Base-by-base conservation (phyloP, 2,329 filamentous ascomycete species). In the Fusarium brachygibbosum region DNA sequence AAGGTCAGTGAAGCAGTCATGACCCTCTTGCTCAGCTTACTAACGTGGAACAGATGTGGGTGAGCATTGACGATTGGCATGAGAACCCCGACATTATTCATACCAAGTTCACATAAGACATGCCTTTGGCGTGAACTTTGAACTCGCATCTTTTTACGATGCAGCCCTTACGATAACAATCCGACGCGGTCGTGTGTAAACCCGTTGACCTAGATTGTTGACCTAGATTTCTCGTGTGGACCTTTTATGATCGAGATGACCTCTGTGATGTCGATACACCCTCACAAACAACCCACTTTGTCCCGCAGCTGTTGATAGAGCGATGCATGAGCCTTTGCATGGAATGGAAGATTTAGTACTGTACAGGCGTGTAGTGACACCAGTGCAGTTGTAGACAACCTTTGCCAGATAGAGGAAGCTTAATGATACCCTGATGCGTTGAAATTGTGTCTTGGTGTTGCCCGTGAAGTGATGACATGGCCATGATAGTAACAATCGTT, bases 21-120 rank as follows among this genome's bases (percentile, higher is more conserved):
- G 9, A 12, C 29, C 8, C 4, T 31, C 11, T 23, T 25, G 3
- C 10, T 45, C 28, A 34, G 6, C 23, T 17, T 48, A 46, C 74
- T 76, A 54, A 76, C 58, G 41, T 45, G 16, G 37, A 56, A 53
- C 79, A 97, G 95, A 99, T 99, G 96, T 98, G 96, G 94, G 96
- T 99, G 77, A 97, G 94, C 82, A 95, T 97, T 78, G 96, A 98
- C 78, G 96, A 99, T 85, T 99, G 96, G 96, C 96, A 99, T 80
- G 96, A 99, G 86, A 97, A 99, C 79, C 96, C 96, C 19, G 95
- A 99, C 78, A 96, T 99, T 76, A 98, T 99, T 78, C 95, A 98
- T 82, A 96, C 93, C 77, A 98, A 97, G 82, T 97, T 98, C 81
- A 94, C 93, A 76, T 98, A 86, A 81, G 56, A 42, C 35, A 48